Conservation (phyloP, 257 asterid genomes). For the Solanum verrucosum region DNA sequence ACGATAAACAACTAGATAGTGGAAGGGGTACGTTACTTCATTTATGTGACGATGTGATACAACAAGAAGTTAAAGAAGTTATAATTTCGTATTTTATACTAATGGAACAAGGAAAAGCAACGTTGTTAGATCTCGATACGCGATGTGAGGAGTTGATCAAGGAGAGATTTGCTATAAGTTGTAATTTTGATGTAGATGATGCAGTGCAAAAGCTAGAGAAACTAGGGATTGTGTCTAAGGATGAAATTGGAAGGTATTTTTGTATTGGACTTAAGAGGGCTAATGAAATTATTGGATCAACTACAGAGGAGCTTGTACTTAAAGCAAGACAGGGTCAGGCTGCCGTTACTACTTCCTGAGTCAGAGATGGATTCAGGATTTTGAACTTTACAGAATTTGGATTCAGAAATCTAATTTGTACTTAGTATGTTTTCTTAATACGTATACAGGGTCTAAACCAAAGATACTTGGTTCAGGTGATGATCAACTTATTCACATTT, state of each 20-base stretch:
- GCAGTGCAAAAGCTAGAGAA: constrained; percentile 87
- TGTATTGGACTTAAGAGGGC: constrained; percentile 88
- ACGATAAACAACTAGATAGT: constrained; percentile 94
- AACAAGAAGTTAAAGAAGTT: constrained; percentile 97
- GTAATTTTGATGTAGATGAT: constrained; percentile 90
- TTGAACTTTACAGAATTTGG: not conserved
- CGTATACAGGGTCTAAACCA: not conserved
- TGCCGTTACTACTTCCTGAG: constrained; percentile 21
- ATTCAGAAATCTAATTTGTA: not conserved
- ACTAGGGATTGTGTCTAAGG: constrained; percentile 77
- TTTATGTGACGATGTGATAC: constrained; percentile 93
- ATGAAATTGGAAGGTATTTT: constrained; percentile 69
- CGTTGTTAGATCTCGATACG: constrained; percentile 80
- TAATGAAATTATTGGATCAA: constrained; percentile 86
- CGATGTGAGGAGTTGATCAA: constrained; percentile 81
- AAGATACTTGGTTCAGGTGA: not conserved
- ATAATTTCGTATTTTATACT: constrained; percentile 84
- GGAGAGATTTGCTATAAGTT: constrained; percentile 75
- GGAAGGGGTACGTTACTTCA: constrained; percentile 96
- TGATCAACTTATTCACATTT: not conserved
- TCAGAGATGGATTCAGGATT: not conserved
- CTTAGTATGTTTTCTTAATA: not conserved
- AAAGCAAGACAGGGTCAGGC: constrained; percentile 50
- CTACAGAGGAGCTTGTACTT: constrained; percentile 86
- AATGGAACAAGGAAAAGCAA: constrained; percentile 95